A percentile compares a stretch with the other conserved stretches of the same genome.
Conservation (phyloP, 495 filamentous ascomycete genomes). For the Penicillium longicatenatum region DNA sequence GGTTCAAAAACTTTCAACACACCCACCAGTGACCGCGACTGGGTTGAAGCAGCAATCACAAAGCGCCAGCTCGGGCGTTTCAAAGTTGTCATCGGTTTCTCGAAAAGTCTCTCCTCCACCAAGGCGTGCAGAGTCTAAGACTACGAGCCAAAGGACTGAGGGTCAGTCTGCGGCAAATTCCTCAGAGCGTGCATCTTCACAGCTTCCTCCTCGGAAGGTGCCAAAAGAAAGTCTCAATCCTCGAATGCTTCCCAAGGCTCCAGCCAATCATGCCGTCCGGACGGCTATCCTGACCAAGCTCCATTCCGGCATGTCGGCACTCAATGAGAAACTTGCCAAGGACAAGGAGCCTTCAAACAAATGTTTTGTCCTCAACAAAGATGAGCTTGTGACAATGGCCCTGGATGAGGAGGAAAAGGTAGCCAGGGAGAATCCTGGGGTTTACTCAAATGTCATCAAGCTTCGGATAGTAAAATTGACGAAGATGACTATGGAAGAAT, state of each 20-base stretch:
- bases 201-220: constrained; percentile 37
- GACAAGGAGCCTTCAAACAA: constrained; percentile 57
- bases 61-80: background rate
- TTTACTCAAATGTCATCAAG: constrained; percentile 84
- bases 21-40: background rate
- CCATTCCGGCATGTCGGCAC: constrained; percentile 68
- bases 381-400: constrained; percentile 74
- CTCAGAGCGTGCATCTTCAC: background rate
- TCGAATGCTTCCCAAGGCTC: constrained; percentile 70
- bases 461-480: constrained; percentile 72
- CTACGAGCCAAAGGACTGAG: background rate
- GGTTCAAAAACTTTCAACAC: background rate
- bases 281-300: constrained; percentile 68
- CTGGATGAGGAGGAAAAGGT: constrained; percentile 83
- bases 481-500: constrained; percentile 68
- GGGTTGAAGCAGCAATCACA: background rate
- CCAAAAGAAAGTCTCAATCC: constrained; percentile 69
- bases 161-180: background rate
- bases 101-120: constrained; percentile 42
- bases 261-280: constrained; percentile 69
- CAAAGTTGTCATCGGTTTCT: constrained; percentile 23
- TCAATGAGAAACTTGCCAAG: constrained; percentile 60
- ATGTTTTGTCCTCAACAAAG: constrained; percentile 60
- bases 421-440: constrained; percentile 61
- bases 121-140: constrained; percentile 10